Conservation (phyloP, 2,329 filamentous ascomycete genomes). For the Apiospora sp. region DNA sequence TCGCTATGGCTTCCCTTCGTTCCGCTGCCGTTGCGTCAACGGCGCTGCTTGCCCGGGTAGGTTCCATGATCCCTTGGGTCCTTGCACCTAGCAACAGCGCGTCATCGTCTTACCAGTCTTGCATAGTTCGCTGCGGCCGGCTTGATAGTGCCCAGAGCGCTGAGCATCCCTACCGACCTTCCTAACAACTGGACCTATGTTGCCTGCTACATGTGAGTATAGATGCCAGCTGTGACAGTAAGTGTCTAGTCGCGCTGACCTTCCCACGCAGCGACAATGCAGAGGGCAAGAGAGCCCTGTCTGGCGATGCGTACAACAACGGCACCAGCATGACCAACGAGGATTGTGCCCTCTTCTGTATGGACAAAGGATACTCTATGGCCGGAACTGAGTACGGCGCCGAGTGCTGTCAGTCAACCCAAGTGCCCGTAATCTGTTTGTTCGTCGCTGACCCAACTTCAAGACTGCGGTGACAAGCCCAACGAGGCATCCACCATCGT, state of each 20-base stretch:
- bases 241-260: not conserved
- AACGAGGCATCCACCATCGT: slow-evolving; percentile 18
- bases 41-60: slow-evolving; percentile 15
- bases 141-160: slow-evolving; percentile 25
- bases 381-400: slow-evolving; percentile 20
- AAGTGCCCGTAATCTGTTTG: not conserved
- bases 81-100: not conserved
- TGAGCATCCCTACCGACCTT: slow-evolving; percentile 26
- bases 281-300: slow-evolving; percentile 23
- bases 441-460: not conserved
- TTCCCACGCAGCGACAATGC: slow-evolving; percentile 24
- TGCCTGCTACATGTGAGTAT: slow-evolving; percentile 29
- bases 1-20: slow-evolving; percentile 23
- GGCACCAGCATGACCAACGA: slow-evolving; percentile 24
- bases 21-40: slow-evolving; percentile 1
- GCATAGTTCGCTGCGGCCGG: slow-evolving; percentile 21
- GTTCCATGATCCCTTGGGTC: not conserved
- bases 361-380: slow-evolving; percentile 21
- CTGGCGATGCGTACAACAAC: slow-evolving; percentile 25
- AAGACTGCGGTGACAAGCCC: slow-evolving; percentile 27
- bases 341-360: slow-evolving; percentile 19
- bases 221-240: not conserved
- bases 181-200: slow-evolving; percentile 30
- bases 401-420: slow-evolving; percentile 21
- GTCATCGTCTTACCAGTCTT: not conserved